Evolutionary conservation across 225 moss, liverwort and hornwort genomes (phyloP).

Genomic region (Ulota crispa): DNA sequence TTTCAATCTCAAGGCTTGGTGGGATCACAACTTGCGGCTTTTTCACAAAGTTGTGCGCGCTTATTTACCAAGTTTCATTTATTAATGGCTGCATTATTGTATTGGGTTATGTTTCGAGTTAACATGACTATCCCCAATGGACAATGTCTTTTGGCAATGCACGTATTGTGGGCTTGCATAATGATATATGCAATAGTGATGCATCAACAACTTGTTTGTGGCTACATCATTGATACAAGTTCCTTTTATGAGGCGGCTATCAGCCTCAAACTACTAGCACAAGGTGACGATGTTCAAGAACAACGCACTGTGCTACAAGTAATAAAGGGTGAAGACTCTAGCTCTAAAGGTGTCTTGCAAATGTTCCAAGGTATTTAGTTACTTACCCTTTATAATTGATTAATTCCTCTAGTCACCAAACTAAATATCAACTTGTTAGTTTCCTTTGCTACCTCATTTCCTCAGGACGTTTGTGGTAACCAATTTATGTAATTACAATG

Average conservation of each 20-base stretch:
- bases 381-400: background rate
- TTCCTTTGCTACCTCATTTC: background rate
- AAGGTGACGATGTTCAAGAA: slow-evolving; percentile 17
- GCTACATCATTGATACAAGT: slow-evolving; percentile 32
- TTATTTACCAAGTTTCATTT: slow-evolving; percentile 30
- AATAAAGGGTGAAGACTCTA: slow-evolving; percentile 35
- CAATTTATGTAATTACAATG: background rate
- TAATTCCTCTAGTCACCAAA: too few species aligned
- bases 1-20: slow-evolving; percentile 3
- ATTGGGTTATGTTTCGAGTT: background rate
- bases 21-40: background rate
- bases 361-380: slow-evolving; percentile 16
- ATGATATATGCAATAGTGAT: slow-evolving; percentile 32
- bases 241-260: slow-evolving; percentile 12
- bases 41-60: background rate
- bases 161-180: slow-evolving; percentile 27
- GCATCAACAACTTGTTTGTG: slow-evolving; percentile 20
- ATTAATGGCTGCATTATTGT: background rate
- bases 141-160: background rate
- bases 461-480: too few species aligned
- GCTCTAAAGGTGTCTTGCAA: slow-evolving; percentile 19
- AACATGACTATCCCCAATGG: slow-evolving; percentile 23
- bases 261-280: slow-evolving; percentile 25
- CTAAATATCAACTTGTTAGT: rapidly evolving
- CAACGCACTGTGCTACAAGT: slow-evolving; percentile 8